Base-by-base conservation (phyloP, 2,329 filamentous ascomycete genomes). In the Sphaerulina musiva region DNA sequence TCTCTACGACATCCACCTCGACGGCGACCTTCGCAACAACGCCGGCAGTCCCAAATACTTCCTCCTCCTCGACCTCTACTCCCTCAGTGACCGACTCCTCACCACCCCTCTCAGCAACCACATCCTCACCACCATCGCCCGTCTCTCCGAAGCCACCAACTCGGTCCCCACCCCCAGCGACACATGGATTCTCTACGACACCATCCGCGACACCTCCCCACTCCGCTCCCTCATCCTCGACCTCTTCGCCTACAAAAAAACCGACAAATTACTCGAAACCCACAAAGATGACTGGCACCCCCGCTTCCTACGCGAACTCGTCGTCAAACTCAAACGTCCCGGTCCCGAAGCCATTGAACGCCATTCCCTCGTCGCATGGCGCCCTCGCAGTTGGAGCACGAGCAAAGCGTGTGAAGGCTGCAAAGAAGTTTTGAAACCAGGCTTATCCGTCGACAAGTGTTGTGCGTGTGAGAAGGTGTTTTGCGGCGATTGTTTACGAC, bases 191-290 rank as follows among this genome's bases (percentile, higher is more conserved):
- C 64, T 78, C 17, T 78, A 76, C 67, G 72, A 74, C 39, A 61
- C 62, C 1, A 72, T 77, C 44, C 66, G 69, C 42, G 70, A 72
- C 38, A 66, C 59, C 2, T 65, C 72, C 7, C 70, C 70, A 5
- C 53, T 78, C 17, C 62, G 73, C 10, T 61, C 64, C 6, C 66
- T 78, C 1, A 67, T 78, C 11, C 66, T 78, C 32, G 76, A 78
- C 56, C 68, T 78, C 7, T 78, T 78, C 62, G 73, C 74, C 1
- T 78, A 76, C 69, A 78, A 78, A 64, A 77, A 77, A 58, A 78
- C 76, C 36, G 76, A 77, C 59, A 70, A 73, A 17, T 59, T 78
- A 12, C 66, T 78, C 12, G 71, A 72, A 41, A 70, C 65, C 17
- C 76, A 78, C 59, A 67, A 66, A 51, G 75, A 78, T 55, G 66